Percentiles rank a stretch among this genome's conserved stretches.
Conservation (phyloP, 768 basidiomycete genomes). For the Boletellus emodensis region DNA sequence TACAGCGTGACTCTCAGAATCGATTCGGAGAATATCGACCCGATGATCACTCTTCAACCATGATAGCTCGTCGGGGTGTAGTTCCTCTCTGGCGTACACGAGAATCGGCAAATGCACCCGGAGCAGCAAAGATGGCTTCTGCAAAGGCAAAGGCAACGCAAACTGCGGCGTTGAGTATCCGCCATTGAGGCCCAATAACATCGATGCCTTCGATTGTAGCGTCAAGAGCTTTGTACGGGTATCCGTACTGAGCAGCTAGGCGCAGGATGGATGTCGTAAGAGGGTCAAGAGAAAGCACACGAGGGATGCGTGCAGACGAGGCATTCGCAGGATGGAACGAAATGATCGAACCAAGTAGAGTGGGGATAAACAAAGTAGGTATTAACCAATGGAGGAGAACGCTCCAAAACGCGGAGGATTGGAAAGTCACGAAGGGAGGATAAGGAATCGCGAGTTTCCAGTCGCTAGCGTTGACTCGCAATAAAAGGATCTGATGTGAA, state of each 20-base stretch:
- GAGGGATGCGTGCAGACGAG: slow-evolving; percentile 20
- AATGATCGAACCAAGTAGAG: slow-evolving; percentile 52
- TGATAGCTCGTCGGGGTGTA: slow-evolving; percentile 20
- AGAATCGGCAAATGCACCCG: slow-evolving; percentile 34
- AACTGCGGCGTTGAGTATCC: slow-evolving; percentile 52
- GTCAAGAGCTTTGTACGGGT: slow-evolving; percentile 40
- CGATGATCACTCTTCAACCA: slow-evolving; percentile 19
- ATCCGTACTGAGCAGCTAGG: slow-evolving; percentile 56
- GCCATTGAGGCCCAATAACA: slow-evolving; percentile 51
- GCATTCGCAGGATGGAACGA: slow-evolving; percentile 52
- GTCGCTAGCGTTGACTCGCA: slow-evolving; percentile 5
- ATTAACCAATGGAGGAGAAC: slow-evolving; percentile 60
- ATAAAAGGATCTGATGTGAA: slow-evolving; percentile 13
- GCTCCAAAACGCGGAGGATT: slow-evolving; percentile 46
- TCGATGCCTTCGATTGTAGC: slow-evolving; percentile 39
- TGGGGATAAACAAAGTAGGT: slow-evolving; percentile 58
- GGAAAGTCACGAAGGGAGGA: slow-evolving; percentile 45
- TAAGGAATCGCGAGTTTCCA: slow-evolving; percentile 38
- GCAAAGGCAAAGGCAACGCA: slow-evolving; percentile 65
- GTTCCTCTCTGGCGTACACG: slow-evolving; percentile 21
- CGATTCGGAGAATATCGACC: not conserved
- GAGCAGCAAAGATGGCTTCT: slow-evolving; percentile 54
- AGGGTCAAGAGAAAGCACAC: slow-evolving; percentile 45
- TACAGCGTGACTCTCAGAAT: slow-evolving; percentile 1
- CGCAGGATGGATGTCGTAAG: slow-evolving; percentile 63